Evolutionary conservation across 768 basidiomycete species (phyloP), one percentile per base, ranked within the genome.

Genomic region (Omphalotus guepiniiformis): DNA sequence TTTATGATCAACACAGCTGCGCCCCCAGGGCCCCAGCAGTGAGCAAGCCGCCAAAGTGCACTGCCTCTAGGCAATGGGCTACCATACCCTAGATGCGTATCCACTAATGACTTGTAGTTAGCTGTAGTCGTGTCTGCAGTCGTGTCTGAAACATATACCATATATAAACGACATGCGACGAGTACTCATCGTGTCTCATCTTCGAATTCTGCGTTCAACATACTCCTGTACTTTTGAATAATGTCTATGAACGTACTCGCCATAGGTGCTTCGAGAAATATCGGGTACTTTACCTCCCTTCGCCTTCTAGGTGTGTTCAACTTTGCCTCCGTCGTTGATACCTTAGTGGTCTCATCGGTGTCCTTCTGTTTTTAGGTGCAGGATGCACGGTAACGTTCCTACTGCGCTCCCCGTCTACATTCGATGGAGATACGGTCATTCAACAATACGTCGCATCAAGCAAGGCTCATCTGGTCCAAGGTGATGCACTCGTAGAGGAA

Each of bases 351-450:
- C 21, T 15, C n/a, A n/a, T n/a, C n/a, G n/a, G n/a, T n/a, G n/a
- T n/a, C n/a, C n/a, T n/a, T n/a, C n/a, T n/a, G n/a, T 22, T 35
- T 38, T 39, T 54, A 86, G 85, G 67, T 4, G 62, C 70, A 42
- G 83, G 84, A 30, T 69, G 76, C 3, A 79, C 71, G 2, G 79
- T 86, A 0, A 83, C 82, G 0, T 85, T 82, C 54, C 69, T 86
- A 11, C 69, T 87, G 28, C 77, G 85, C 25, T 70, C 66, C 15
- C 63, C 73, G 0, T 51, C 63, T 7, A 68, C 70, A 3, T 85
- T 87, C 52, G 80, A 83, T 36, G 52, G 63, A 6, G 78, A 87
- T 53, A 64, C 67, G 19, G 54, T 52, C 2, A 74, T 88, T n/a
- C 76, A 85, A 53, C 49, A 52, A 8, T 74, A 76, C 57, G 55